Evolutionary conservation across 805 yeast genomes (phyloP).

Genomic region (Lachancea kluyveri): DNA sequence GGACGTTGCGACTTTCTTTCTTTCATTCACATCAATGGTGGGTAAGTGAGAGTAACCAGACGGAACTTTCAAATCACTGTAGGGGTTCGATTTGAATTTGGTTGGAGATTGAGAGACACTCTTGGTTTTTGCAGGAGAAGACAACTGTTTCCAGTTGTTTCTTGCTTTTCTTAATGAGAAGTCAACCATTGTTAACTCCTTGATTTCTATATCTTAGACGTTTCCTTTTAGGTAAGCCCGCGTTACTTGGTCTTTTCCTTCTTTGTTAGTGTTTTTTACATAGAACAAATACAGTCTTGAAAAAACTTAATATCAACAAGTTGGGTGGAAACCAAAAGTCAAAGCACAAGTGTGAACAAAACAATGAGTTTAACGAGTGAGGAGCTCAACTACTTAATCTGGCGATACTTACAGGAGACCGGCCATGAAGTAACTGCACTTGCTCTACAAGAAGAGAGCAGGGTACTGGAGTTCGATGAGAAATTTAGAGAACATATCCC

Average conservation of each 20-base stretch:
- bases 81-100: conserved; percentile 16
- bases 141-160: conserved; percentile 21
- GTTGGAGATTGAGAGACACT: conserved; percentile 8
- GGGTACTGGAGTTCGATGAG: conserved; percentile 51
- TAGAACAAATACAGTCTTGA: too few species aligned
- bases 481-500: conserved; percentile 48
- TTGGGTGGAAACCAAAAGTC: background rate
- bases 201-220: background rate
- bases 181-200: conserved; percentile 24
- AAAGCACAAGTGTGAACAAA: too few species aligned
- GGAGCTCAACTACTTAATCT: conserved; percentile 83
- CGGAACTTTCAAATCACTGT: conserved; percentile 15
- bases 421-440: conserved; percentile 71
- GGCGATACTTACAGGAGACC: conserved; percentile 87
- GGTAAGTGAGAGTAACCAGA: conserved; percentile 24
- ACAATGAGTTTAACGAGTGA: conserved; percentile 79
- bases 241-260: too few species aligned
- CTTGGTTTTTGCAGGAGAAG: conserved; percentile 14
- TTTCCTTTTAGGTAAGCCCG: background rate
- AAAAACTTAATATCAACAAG: too few species aligned
- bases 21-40: conserved; percentile 30
- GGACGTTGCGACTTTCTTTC: conserved; percentile 35
- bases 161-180: conserved; percentile 30
- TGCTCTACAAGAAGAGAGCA: conserved; percentile 72
- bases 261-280: too few species aligned